phyloP scores from a whole-genome alignment of 306 rosid species.

The Canavalia gladiata region DNA sequence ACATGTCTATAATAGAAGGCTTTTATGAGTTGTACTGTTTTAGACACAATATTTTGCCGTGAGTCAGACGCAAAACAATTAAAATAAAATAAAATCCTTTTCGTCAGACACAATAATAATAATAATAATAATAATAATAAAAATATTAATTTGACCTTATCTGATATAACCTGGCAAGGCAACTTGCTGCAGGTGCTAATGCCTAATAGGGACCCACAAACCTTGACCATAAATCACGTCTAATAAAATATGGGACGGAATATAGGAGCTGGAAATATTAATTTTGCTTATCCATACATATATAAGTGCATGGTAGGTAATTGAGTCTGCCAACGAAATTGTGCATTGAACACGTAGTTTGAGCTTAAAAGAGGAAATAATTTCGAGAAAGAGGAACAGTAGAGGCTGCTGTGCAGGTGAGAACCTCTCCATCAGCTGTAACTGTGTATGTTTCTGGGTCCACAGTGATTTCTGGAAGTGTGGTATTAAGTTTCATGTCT shows the following conservation, averaged over 20 bases:
- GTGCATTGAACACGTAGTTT: background rate
- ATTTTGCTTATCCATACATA: background rate
- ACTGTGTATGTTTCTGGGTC: constrained; percentile 88
- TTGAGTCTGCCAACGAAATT: background rate
- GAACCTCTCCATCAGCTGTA: constrained; percentile 79
- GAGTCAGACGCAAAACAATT: background rate
- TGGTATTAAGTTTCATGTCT: constrained; percentile 87
- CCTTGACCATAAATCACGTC: background rate
- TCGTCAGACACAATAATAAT: background rate
- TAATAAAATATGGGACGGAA: background rate
- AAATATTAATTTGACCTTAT: background rate
- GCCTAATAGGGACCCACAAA: background rate
- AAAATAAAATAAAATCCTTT: background rate
- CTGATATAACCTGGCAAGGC: background rate
- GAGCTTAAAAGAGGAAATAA: constrained; percentile 78
- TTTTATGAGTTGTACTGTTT: background rate
- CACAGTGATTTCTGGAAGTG: constrained; percentile 83
- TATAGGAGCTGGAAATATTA: no score
- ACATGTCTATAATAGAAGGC: constrained; percentile 4
- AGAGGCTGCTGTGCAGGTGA: constrained; percentile 70
- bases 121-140: background rate
- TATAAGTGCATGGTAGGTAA: background rate
- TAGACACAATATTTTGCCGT: background rate
- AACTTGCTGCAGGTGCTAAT: background rate
- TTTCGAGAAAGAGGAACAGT: constrained; percentile 82